Percentiles rank a stretch among this genome's conserved stretches.
Evolutionary conservation across 345 rosid species (phyloP).

Genomic region (Brassica napus): DNA sequence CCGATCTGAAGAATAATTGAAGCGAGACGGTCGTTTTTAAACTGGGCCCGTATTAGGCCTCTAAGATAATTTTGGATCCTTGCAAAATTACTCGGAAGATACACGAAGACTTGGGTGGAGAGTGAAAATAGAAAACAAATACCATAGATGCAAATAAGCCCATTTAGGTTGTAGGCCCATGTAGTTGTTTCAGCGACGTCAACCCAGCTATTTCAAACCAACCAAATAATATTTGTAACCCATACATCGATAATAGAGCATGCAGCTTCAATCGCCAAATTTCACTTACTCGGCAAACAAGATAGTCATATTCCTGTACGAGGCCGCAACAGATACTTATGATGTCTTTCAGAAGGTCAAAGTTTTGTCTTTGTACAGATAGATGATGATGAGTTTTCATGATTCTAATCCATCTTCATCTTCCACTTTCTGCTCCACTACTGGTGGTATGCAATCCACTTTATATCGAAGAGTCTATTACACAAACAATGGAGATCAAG

Average conservation of each 20-base stretch:
- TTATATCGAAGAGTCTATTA: constrained; percentile 73
- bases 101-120: too few species aligned
- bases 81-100: too few species aligned
- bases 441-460: constrained; percentile 98
- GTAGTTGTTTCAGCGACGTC: too few species aligned
- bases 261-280: background rate
- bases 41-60: too few species aligned
- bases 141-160: too few species aligned
- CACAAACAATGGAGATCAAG: background rate
- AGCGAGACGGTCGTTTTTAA: too few species aligned
- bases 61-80: too few species aligned
- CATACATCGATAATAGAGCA: background rate
- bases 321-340: background rate
- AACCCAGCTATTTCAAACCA: too few species aligned
- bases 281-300: background rate
- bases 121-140: too few species aligned
- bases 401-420: constrained; percentile 32
- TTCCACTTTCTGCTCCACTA: constrained; percentile 67
- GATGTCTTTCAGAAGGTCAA: constrained; percentile 17
- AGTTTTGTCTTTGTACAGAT: constrained; percentile 27
- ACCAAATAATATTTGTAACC: too few species aligned
- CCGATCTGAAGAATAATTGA: too few species aligned
- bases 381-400: background rate
- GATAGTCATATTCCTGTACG: constrained; percentile 1
- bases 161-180: too few species aligned